A percentile compares a stretch with the other conserved stretches of the same genome.
These are phyloP conservation scores for Fusarium fujikuroi DNA, from an alignment of 2,329 filamentous ascomycete genomes.

Conservation along the genomic window DNA sequence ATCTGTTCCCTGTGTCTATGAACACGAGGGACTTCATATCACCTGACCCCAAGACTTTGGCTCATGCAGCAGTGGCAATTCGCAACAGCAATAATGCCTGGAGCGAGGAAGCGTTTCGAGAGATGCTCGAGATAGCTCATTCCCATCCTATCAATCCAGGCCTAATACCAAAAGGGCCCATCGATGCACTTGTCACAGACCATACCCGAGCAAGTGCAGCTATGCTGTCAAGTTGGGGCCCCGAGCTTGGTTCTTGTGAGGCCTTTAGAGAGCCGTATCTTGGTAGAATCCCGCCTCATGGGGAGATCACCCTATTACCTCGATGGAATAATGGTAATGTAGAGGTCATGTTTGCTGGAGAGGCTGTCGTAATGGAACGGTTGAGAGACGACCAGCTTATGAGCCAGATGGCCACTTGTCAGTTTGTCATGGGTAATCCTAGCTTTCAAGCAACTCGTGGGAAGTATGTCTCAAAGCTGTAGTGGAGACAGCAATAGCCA, in stretches of 20 bases:
- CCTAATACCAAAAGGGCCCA: constrained; percentile 1
- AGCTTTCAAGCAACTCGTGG: neutral
- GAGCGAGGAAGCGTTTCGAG: constrained; percentile 1
- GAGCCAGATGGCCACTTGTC: constrained; percentile 7
- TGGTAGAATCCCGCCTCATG: constrained; percentile 1
- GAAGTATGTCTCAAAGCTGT: neutral
- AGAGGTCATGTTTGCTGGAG: constrained; percentile 12
- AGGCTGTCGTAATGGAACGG: constrained; percentile 6
- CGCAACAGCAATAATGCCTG: constrained; percentile 11
- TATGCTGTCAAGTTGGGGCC: constrained; percentile 13
- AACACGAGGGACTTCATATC: neutral
- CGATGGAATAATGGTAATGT: constrained; percentile 1
- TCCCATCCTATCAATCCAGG: constrained; percentile 5
- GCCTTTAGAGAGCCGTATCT: constrained; percentile 14
- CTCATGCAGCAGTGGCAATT: neutral
- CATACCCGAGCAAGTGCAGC: constrained; percentile 4
- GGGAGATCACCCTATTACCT: constrained; percentile 13
- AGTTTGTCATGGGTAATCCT: neutral
- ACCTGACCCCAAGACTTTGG: neutral
- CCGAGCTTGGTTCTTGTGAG: constrained; percentile 12
- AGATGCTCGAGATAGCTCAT: constrained; percentile 7
- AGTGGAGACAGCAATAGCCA: neutral
- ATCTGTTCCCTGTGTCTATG: neutral
- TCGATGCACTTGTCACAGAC: constrained; percentile 5
- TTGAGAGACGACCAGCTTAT: neutral